These are phyloP conservation scores for Ganoderma lingzhi DNA, from an alignment of 1,284 basidiomycete species.

Conservation along the genomic window DNA sequence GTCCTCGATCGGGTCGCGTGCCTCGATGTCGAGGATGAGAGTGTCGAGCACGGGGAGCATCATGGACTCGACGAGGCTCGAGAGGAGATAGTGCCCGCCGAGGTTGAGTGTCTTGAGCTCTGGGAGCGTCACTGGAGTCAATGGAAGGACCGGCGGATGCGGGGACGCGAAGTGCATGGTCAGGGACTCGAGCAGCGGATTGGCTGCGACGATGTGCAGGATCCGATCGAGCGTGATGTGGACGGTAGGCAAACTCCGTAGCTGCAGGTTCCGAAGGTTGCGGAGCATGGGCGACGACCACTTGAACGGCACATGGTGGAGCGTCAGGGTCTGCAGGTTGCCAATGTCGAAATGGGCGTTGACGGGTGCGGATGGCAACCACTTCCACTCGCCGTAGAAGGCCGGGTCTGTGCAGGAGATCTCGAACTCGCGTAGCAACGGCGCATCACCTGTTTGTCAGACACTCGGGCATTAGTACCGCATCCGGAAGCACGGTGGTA, in stretches of 20 bases:
- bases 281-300: constrained; percentile 75
- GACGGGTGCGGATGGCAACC: constrained; percentile 65
- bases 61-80: constrained; percentile 67
- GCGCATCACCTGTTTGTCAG: constrained; percentile 63
- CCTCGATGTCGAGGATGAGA: constrained; percentile 71
- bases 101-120: constrained; percentile 62
- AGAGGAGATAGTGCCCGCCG: constrained; percentile 72
- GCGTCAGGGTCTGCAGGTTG: constrained; percentile 59
- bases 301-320: constrained; percentile 77
- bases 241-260: constrained; percentile 68
- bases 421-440: constrained; percentile 76
- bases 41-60: constrained; percentile 60
- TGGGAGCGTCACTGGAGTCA: constrained; percentile 57
- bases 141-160: constrained; percentile 66
- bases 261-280: constrained; percentile 62
- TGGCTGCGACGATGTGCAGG: constrained; percentile 64
- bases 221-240: constrained; percentile 72
- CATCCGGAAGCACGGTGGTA: constrained; percentile 3
- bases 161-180: constrained; percentile 68
- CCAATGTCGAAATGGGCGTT: constrained; percentile 50
- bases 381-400: constrained; percentile 70
- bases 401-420: constrained; percentile 73
- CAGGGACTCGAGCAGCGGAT: constrained; percentile 61
- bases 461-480: neutral
- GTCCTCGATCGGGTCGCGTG: constrained; percentile 74